These are phyloP conservation scores for Trametopsis cervina DNA, from an alignment of 768 basidiomycete species.

Conservation along the genomic window DNA sequence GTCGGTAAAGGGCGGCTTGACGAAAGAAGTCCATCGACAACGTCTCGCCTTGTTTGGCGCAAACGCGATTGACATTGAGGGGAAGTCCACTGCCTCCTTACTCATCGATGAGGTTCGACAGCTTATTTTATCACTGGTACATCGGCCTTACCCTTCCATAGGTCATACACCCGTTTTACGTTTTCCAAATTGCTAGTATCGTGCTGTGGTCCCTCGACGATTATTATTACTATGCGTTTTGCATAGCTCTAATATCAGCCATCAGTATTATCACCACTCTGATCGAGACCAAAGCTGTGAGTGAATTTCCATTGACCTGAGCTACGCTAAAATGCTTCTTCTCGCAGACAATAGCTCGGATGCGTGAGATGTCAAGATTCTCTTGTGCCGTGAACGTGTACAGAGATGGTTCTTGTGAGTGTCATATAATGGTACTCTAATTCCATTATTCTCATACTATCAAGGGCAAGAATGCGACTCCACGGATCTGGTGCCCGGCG, in stretches of 20 bases:
- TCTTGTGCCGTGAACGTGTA: constrained; percentile 70
- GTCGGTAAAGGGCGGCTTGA: constrained; percentile 61
- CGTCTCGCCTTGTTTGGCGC: constrained; percentile 69
- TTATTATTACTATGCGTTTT: constrained; percentile 97
- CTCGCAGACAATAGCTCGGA: constrained; percentile 78
- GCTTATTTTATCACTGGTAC: neutral
- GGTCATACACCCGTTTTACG: constrained; percentile 97
- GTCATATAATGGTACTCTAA: neutral
- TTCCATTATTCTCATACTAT: neutral
- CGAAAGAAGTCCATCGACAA: constrained; percentile 47
- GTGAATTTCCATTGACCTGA: constrained; percentile 10
- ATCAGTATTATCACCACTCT: constrained; percentile 81
- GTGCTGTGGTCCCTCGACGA: constrained; percentile 91
- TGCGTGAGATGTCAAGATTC: constrained; percentile 95
- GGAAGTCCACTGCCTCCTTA: constrained; percentile 70
- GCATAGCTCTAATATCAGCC: constrained; percentile 86
- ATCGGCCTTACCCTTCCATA: constrained; percentile 17
- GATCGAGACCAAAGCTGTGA: constrained; percentile 85
- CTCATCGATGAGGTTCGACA: constrained; percentile 78
- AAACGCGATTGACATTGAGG: constrained; percentile 88
- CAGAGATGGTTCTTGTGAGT: constrained; percentile 66
- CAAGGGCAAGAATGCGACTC: constrained; percentile 73
- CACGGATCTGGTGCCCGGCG: constrained; percentile 79
- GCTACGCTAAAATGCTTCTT: neutral
- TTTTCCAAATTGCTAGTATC: constrained; percentile 96